These are phyloP conservation scores for Trichoderma simmonsii DNA, from an alignment of 2,329 filamentous ascomycete genomes.

Conservation along the genomic window DNA sequence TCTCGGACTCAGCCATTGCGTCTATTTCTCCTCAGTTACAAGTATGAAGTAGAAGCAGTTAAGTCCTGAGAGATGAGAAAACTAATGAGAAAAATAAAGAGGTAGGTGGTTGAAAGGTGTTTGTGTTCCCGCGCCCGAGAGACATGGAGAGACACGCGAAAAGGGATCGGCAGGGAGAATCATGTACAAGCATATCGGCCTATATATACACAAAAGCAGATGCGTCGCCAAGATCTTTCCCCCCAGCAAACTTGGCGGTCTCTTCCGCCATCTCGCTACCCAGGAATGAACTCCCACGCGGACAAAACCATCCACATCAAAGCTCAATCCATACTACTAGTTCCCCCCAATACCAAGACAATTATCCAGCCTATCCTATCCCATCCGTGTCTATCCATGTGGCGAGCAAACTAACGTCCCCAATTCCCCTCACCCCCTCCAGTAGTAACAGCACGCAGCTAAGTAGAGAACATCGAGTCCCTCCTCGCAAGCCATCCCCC, in stretches of 20 bases:
- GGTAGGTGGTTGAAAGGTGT: neutral
- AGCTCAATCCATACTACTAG: neutral
- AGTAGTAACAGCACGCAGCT: neutral
- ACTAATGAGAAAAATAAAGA: neutral
- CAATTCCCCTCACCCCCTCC: neutral
- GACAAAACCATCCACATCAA: neutral
- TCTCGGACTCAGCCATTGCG: conserved; percentile 30
- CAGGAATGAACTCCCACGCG: neutral
- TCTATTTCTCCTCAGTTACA: neutral
- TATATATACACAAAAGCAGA: neutral
- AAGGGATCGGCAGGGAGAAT: neutral
- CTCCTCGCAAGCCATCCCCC: neutral
- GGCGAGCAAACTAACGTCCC: neutral
- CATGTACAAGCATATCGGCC: neutral
- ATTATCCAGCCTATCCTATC: neutral
- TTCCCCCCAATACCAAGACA: neutral
- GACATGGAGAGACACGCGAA: neutral
- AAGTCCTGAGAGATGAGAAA: neutral
- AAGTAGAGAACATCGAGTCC: neutral
- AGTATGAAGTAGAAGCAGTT: too few relatives aligned
- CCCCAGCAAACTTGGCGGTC: neutral
- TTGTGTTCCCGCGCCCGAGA: neutral
- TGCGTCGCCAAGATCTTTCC: neutral
- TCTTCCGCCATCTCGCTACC: neutral
- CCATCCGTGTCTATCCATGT: neutral